A percentile compares a stretch with the other conserved stretches of the same genome.
Evolutionary conservation across 805 yeast species (phyloP).

Genomic region (Ogataea polymorpha): DNA sequence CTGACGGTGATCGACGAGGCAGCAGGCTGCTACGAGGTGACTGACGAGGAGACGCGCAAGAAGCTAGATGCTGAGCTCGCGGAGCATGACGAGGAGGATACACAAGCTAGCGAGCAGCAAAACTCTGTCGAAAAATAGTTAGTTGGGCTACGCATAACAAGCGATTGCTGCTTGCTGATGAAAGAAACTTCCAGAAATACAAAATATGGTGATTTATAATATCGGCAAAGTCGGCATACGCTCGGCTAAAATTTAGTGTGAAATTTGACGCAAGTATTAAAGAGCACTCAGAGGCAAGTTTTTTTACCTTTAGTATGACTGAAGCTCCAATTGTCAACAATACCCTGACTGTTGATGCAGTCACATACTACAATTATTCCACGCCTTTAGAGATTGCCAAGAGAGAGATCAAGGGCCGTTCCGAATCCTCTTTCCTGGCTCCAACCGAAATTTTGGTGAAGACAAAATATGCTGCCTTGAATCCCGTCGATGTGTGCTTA

Average conservation of each 20-base stretch:
- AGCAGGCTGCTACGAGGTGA: constrained; percentile 35
- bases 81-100: neutral
- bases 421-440: constrained; percentile 7
- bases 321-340: constrained; percentile 5
- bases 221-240: neutral
- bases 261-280: neutral
- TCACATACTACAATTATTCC: constrained; percentile 12
- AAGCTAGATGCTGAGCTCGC: neutral
- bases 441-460: constrained; percentile 18
- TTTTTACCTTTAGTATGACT: neutral
- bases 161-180: neutral
- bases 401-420: constrained; percentile 4
- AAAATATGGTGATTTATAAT: neutral
- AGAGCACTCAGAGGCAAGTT: too few relatives aligned
- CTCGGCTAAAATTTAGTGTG: neutral
- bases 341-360: constrained; percentile 7
- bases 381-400: constrained; percentile 15
- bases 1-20: constrained; percentile 28
- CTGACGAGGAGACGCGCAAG: constrained; percentile 28
- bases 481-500: constrained; percentile 19
- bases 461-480: constrained; percentile 16
- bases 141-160: neutral
- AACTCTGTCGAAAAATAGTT: neutral
- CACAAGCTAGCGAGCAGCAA: neutral
- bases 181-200: neutral